A percentile compares a stretch with the other conserved stretches of the same genome.
Conservation (phyloP, 768 basidiomycete species). For the Boletus fagicola region DNA sequence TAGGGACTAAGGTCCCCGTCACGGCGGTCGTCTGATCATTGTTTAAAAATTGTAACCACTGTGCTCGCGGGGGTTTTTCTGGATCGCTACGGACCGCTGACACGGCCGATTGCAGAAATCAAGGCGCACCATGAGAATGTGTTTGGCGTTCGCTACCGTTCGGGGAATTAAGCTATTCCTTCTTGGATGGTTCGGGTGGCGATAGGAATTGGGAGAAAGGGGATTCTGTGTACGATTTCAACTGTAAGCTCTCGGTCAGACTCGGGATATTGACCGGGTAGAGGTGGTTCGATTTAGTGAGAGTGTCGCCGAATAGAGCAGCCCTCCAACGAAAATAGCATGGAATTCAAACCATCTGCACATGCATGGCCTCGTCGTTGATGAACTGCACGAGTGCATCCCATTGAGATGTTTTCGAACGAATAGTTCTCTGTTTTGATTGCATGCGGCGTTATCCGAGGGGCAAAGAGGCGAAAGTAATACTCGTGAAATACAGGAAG, state of each 20-base stretch:
- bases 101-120: slow-evolving; percentile 47
- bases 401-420: background rate
- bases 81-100: too few species aligned
- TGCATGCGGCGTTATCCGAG: background rate
- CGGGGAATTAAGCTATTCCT: background rate
- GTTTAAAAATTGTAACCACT: too few species aligned
- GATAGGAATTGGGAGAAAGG: background rate
- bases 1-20: too few species aligned
- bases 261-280: background rate
- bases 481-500: too few species aligned
- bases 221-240: background rate
- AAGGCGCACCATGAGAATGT: slow-evolving; percentile 61
- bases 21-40: too few species aligned
- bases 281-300: background rate
- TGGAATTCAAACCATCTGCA: background rate
- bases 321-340: background rate
- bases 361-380: background rate
- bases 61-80: background rate
- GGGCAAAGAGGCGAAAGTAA: too few species aligned
- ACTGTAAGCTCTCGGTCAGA: background rate
- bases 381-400: background rate
- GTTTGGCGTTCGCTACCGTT: slow-evolving; percentile 26
- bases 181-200: background rate
- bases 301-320: background rate
- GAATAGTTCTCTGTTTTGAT: background rate